A percentile compares a stretch with the other conserved stretches of the same genome.
Evolutionary conservation across 2,329 filamentous ascomycete genomes (phyloP).

Genomic region (Aspergillus sp.): DNA sequence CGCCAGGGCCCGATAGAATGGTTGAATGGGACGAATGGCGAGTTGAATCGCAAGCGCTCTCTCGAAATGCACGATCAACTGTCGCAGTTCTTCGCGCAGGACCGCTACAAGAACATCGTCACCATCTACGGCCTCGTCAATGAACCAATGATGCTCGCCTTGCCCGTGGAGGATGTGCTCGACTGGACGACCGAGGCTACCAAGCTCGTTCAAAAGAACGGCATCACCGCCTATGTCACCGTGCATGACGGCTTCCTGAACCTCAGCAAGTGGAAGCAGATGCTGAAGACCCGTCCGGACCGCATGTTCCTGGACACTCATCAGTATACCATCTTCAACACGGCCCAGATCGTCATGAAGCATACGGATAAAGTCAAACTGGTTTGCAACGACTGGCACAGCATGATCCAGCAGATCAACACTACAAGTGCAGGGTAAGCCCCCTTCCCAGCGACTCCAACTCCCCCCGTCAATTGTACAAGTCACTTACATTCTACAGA

Average conservation of each 20-base stretch:
- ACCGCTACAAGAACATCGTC: conserved; percentile 87
- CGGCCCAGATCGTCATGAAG: conserved; percentile 74
- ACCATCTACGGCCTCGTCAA: conserved; percentile 93
- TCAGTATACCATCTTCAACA: conserved; percentile 98
- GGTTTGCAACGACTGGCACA: conserved; percentile 82
- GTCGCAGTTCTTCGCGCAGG: conserved; percentile 88
- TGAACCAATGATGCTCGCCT: conserved; percentile 80
- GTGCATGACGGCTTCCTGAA: conserved; percentile 97
- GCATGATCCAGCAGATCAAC: conserved; percentile 72
- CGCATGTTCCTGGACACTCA: conserved; percentile 87
- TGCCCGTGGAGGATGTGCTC: conserved; percentile 67
- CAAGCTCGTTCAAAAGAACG: conserved; percentile 71
- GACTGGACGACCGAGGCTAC: conserved; percentile 77
- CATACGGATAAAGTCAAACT: conserved; percentile 84
- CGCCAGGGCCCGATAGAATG: conserved; percentile 77
- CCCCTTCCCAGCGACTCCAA: not conserved
- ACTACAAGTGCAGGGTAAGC: conserved; percentile 65
- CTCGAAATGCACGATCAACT: conserved; percentile 85
- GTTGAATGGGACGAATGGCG: conserved; percentile 86
- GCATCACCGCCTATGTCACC: conserved; percentile 69
- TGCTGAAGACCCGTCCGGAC: conserved; percentile 68
- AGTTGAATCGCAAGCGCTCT: conserved; percentile 73
- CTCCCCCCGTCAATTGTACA: not conserved
- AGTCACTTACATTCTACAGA: conserved; percentile 26
- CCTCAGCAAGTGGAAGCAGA: conserved; percentile 83